These are phyloP conservation scores for Fomitiporia mediterranea DNA, from an alignment of 1,284 basidiomycete genomes.

Conservation along the genomic window DNA sequence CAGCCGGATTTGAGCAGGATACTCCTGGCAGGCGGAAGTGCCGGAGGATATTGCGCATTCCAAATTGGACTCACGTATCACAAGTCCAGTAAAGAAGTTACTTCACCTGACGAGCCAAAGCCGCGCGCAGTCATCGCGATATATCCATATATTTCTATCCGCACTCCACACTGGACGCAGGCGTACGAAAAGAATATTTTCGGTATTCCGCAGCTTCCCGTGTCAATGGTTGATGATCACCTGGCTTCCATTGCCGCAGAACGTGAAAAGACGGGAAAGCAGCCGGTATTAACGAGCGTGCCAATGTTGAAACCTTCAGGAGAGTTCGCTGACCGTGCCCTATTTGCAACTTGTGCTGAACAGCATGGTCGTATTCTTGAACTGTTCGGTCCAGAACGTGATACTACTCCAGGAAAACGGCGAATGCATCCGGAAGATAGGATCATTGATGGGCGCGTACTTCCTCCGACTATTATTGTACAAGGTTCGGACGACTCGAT, in stretches of 20 bases:
- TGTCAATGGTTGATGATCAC: constrained; percentile 10
- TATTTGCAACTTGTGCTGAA: not conserved
- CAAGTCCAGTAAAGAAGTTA: not conserved
- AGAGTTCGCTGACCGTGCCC: not conserved
- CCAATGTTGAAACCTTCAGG: not conserved
- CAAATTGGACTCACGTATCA: constrained; percentile 12
- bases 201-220: constrained; percentile 4
- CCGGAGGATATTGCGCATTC: constrained; percentile 15
- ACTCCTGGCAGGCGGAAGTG: constrained; percentile 13
- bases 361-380: constrained; percentile 17
- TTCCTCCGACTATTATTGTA: constrained; percentile 11
- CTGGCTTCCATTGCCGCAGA: constrained; percentile 1
- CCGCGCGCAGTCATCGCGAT: constrained; percentile 3
- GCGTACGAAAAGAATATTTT: constrained; percentile 11
- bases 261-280: constrained; percentile 2
- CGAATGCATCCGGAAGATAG: constrained; percentile 14
- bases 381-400: constrained; percentile 10
- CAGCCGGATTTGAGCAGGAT: constrained; percentile 4
- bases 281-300: constrained; percentile 8
- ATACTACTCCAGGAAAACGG: constrained; percentile 6
- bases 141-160: constrained; percentile 10
- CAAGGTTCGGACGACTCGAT: constrained; percentile 10
- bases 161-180: constrained; percentile 9
- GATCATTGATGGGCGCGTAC: constrained; percentile 6
- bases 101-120: not conserved